Base-by-base conservation (phyloP, 176 grass and related monocot species). In the Stipa capillata region DNA sequence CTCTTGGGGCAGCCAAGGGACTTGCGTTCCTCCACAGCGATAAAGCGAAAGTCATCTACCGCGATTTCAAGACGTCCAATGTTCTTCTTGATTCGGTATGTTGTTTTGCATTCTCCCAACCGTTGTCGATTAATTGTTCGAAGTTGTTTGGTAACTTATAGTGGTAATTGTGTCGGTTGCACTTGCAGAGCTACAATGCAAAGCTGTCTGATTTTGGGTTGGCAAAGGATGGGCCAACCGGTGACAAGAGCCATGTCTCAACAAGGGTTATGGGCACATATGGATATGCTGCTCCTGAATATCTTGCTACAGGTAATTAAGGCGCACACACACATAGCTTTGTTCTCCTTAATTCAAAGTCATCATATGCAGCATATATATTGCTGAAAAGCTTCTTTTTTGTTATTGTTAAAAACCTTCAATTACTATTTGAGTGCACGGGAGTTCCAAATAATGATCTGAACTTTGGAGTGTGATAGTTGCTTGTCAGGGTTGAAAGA, bases 261-360 rank as follows among this genome's bases (percentile, higher is more conserved):
- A 96, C 93, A 8, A 87, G 93, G 48, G 93, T 96, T 65, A 96
- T 96, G 93, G 93, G 93, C n/a, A 96, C 93, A 21, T 87, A 92
- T 55, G 93, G 93, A 17, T 92, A 96, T 34, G 93, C 93, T 8
- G 93, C 93, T 36, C 93, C 93, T 15, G 93, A 96, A 76, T 96
- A 96, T 77, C 84, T 96, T 4, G 90, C 93, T 5, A 96, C 93
- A 78, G 93, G 92, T 91, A 83, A 37, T 13, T 5, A 21, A n/a
- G n/a, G n/a, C n/a, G n/a, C 33, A 21, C 6, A 1, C 32, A 9
- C n/a, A 65, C n/a, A 3, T 37, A 16, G 12, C n/a, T 25, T 35
- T 71, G 44, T 14, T 41, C 39, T 39, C n/a, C n/a, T n/a, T n/a
- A n/a, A n/a, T n/a, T 39, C 32, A 54, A 39, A 7, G 21, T 25